Evolutionary conservation across 306 rosid species (phyloP), one percentile per base, ranked within the genome.

Genomic region (Gynostemma pentaphyllum): DNA sequence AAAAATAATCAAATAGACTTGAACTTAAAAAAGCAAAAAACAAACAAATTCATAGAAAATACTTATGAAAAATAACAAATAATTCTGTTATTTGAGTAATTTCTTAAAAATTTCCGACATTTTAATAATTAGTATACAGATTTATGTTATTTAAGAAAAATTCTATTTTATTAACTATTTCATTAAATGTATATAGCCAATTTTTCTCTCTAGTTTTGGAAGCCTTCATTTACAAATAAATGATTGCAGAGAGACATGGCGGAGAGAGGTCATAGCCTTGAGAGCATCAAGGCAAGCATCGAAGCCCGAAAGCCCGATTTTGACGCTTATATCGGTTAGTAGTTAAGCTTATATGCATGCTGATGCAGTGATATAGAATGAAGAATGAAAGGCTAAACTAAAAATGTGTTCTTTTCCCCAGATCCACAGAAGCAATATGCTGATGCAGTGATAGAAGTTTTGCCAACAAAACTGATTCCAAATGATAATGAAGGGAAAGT

Each of bases 271-370:
- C 96, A 92, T 42, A 92, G 96, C 60, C 96, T 92, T 47, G 98
- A 92, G 75, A 88, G 98, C 75, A 92, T 92, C 82, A 92, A 92
- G 74, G 96, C 98, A 77, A 92, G 98, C 60, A 92, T 92, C 54
- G 88, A 92, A 82, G 96, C 96, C 30, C 80, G 98, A 49, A 92
- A 92, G 62, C 98, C 98, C 45, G 98, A 92, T 53, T 92, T 92
- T 68, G 98, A 92, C 3, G 98, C 98, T 11, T 92, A 62, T 64
- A 92, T 92, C 64, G 96, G 96, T 91, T n/a, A 53, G 29, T 27
- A 85, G 3, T 1, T 55, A 55, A 16, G 22, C 45, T 29, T 22
- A 45, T 19, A 9, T 54, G 41, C 79, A 79, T 27, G 99, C 96
- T 9, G 94, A 92, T 78, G 95, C 96, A 42, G 98, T 92, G 72